Conservation (phyloP, 345 rosid species). For the Hibiscus mutabilis region DNA sequence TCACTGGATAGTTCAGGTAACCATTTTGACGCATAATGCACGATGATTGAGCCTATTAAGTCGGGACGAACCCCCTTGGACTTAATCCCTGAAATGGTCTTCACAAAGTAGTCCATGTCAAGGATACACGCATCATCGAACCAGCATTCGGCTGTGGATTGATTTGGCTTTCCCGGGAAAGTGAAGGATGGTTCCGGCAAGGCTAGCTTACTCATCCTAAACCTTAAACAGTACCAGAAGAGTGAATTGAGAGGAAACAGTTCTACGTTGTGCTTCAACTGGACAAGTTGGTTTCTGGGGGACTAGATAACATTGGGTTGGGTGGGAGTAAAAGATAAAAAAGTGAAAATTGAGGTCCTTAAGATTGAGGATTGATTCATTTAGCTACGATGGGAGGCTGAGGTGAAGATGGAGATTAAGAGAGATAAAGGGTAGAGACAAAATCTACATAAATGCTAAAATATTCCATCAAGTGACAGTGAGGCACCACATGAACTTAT, state of each 20-base stretch:
- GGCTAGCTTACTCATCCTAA: conserved; percentile 39
- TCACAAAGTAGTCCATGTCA: conserved; percentile 78
- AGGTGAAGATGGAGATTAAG: conserved; percentile 16
- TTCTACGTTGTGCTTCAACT: not conserved
- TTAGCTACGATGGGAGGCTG: not conserved
- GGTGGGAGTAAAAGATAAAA: not conserved
- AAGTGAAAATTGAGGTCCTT: not conserved
- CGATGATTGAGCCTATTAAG: conserved; percentile 72
- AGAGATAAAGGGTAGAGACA: conserved; percentile 5
- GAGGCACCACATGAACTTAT: conserved; percentile 11
- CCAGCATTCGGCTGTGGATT: conserved; percentile 33
- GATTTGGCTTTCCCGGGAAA: conserved; percentile 29
- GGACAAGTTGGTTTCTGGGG: not conserved
- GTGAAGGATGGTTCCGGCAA: conserved; percentile 27
- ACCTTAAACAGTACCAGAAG: not conserved
- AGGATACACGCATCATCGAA: conserved; percentile 73
- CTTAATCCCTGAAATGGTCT: conserved; percentile 63
- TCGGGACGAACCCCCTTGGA: conserved; percentile 82
- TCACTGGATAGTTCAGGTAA: conserved; percentile 60
- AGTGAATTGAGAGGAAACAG: not conserved
- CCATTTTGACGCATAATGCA: conserved; percentile 88
- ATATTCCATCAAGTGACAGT: conserved; percentile 23
- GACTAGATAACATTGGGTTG: not conserved
- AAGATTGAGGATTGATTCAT: not conserved
- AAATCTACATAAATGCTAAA: conserved; percentile 24